Base-by-base conservation (phyloP, 192 early-diverging fungal species). In the Hyaloraphidium curvatum region DNA sequence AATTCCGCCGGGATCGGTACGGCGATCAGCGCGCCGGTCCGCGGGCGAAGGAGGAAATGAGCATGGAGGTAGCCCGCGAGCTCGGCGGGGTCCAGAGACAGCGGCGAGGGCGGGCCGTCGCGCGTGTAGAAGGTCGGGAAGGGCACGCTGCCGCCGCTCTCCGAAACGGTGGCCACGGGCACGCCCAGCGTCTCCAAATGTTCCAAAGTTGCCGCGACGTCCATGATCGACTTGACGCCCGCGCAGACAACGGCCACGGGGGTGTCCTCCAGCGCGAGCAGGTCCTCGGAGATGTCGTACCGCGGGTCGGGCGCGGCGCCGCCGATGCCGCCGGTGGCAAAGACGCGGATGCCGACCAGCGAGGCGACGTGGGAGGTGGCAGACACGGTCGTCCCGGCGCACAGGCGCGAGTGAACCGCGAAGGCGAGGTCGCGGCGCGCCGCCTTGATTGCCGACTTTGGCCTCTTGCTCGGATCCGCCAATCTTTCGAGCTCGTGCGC, bases 311-410 rank as follows among this genome's bases (percentile, higher is more conserved):
- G 76, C 54, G 93, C 89, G 28, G 89, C 91, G 29, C 94, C 94
- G 31, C 94, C 94, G 52, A 97, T 95, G 3, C 92, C 94, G 17
- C 94, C 94, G 2, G 94, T 97, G 4, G 85, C 90, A 75, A 97
- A 97, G 0, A 97, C 67, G 30, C 61, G 57, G 51, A 97, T 97
- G 1, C 89, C 91, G 3, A 81, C 86, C 39, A 63, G 61, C 56
- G 88, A 74, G 2, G 94, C 91, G 2, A 82, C 73, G n/a, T 87
- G 52, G 81, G 92, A 87, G 0, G 91, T 97, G 3, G 79, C 79
- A 13, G 91, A 78, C 13, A 97, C 94, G 0, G 94, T 97, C 0
- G 94, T 97, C 7, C 33, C 33, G n/a, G 9, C 33, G 33, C 9
- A 37, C 33, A 37, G 9, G 9, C 33, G 33, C 7, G n/a, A 37